Percentiles rank a stretch among this genome's conserved stretches.
Conservation (phyloP, 441 rosid species). For the Macaranga tanarius region DNA sequence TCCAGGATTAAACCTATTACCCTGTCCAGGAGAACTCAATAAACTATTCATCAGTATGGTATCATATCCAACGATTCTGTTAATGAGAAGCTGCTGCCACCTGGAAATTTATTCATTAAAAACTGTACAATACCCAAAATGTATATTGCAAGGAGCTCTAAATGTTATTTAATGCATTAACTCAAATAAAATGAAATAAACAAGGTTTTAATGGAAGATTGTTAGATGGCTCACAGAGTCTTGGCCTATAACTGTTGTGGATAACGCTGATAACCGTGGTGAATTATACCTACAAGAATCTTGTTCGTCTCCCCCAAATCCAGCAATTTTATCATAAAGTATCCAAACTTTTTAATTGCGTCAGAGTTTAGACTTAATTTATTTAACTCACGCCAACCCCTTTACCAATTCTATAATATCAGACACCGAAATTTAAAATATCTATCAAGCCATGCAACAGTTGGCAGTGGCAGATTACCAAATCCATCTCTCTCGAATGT, state of each 20-base stretch:
- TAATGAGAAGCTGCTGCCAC: constrained; percentile 98
- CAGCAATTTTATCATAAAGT: not conserved
- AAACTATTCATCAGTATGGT: constrained; percentile 97
- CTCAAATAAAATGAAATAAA: not conserved
- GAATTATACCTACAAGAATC: not conserved
- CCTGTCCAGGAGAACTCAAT: constrained; percentile 85
- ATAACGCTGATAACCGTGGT: not conserved
- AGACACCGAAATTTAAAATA: not conserved
- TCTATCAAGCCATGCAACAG: not conserved
- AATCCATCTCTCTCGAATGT: not conserved
- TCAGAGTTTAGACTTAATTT: not conserved
- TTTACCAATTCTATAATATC: not conserved
- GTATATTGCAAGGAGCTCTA: not conserved
- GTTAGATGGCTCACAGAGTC: not conserved
- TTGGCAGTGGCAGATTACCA: not conserved
- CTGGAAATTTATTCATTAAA: constrained; percentile 39
- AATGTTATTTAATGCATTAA: not conserved
- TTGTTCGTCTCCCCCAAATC: not conserved
- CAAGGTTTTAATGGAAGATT: not conserved
- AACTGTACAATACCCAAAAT: not conserved
- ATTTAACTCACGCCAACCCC: not conserved
- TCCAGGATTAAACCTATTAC: constrained; percentile 37
- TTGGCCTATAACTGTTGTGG: not conserved
- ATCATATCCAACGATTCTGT: constrained; percentile 97
- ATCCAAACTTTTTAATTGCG: not conserved